Conservation (phyloP, 1,139 yeast genomes). For the Hyphopichia buzzinii region DNA sequence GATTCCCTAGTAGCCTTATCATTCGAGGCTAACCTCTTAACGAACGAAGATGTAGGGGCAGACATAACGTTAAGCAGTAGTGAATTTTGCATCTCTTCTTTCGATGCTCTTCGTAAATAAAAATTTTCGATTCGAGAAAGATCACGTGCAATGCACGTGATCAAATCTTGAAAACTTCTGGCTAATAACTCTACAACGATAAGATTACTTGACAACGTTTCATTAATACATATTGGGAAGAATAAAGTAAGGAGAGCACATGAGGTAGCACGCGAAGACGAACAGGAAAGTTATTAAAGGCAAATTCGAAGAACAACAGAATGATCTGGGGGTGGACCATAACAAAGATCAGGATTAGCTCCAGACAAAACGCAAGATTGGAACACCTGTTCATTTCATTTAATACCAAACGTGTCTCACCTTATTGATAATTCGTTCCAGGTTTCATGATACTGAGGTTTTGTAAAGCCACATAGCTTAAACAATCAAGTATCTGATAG, state of each 20-base stretch:
- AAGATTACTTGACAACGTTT: neutral
- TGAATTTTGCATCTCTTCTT: neutral
- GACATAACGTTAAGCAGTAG: slow-evolving; percentile 17
- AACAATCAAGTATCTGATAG: slow-evolving; percentile 95
- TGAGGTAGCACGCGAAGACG: too few relatives aligned
- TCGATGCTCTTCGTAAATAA: neutral
- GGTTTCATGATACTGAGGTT: neutral
- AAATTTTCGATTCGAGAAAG: neutral
- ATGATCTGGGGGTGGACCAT: too few relatives aligned
- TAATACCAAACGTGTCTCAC: too few relatives aligned
- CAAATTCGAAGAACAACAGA: too few relatives aligned
- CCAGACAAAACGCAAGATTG: too few relatives aligned
- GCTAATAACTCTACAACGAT: neutral
- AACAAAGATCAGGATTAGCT: too few relatives aligned
- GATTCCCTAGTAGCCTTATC: slow-evolving; percentile 72
- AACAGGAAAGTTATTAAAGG: too few relatives aligned
- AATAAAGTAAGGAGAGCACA: too few relatives aligned
- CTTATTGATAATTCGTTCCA: too few relatives aligned
- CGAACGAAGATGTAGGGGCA: slow-evolving; percentile 43
- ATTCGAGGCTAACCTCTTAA: slow-evolving; percentile 82
- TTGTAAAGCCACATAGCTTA: slow-evolving; percentile 32
- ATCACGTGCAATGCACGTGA: neutral
- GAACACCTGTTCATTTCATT: too few relatives aligned
- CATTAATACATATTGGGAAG: neutral
- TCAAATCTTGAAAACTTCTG: neutral